Evolutionary conservation across 2,329 filamentous ascomycete genomes (phyloP).

Genomic region (Mariannaea elegans): DNA sequence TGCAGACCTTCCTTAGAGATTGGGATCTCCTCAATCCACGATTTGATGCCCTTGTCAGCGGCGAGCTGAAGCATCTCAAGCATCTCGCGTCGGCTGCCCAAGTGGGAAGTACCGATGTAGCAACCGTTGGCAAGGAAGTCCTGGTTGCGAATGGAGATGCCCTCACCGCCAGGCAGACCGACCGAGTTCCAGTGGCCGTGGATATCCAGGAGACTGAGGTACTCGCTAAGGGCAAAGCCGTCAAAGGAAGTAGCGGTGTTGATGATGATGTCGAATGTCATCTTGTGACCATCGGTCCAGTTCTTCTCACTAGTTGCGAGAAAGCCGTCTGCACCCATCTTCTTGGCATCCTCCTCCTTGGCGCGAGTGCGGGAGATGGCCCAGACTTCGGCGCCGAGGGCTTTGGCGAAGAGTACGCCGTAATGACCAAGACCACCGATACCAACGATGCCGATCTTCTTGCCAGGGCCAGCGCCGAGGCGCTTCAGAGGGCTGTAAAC

Average conservation of each 20-base stretch:
- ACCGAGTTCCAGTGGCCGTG: constrained; percentile 84
- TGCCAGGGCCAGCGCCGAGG: constrained; percentile 78
- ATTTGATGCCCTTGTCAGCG: constrained; percentile 73
- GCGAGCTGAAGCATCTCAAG: constrained; percentile 77
- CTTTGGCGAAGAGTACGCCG: constrained; percentile 74
- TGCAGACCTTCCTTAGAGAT: constrained; percentile 77
- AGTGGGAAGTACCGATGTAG: constrained; percentile 75
- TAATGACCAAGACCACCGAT: constrained; percentile 78
- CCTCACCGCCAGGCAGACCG: constrained; percentile 79
- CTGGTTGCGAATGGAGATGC: constrained; percentile 76
- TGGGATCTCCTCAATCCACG: constrained; percentile 77
- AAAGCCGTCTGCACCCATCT: constrained; percentile 69
- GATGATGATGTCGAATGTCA: constrained; percentile 79
- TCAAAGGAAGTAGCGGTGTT: constrained; percentile 77
- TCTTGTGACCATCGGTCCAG: constrained; percentile 65
- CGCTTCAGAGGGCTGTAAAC: constrained; percentile 81
- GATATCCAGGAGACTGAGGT: constrained; percentile 82
- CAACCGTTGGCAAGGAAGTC: constrained; percentile 79
- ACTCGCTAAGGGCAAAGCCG: constrained; percentile 73
- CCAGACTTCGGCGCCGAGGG: constrained; percentile 69
- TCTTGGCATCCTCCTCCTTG: constrained; percentile 67
- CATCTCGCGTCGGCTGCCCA: constrained; percentile 76
- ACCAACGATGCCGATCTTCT: constrained; percentile 80
- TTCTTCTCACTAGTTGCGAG: constrained; percentile 65
- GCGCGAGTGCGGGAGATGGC: constrained; percentile 67